Evolutionary conservation across 2,329 filamentous ascomycete genomes (phyloP).

Genomic region (Fusarium hainanense): DNA sequence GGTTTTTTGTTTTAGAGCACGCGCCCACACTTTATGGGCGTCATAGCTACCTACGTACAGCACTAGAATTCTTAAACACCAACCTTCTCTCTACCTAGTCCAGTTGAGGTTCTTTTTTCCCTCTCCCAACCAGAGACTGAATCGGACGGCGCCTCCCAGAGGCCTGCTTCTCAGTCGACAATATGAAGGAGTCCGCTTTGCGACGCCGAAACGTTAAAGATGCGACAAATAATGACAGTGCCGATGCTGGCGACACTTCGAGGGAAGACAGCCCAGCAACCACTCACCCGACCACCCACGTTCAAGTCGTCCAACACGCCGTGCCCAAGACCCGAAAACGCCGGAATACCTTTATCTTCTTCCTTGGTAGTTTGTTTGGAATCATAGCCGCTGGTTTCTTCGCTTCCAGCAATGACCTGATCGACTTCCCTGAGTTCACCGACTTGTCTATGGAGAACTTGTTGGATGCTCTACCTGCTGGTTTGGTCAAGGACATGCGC

Average conservation of each 20-base stretch:
- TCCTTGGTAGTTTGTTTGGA: constrained; percentile 89
- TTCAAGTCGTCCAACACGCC: constrained; percentile 58
- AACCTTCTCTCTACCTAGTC: constrained; percentile 9
- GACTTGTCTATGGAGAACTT: constrained; percentile 87
- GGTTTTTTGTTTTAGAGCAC: constrained; percentile 37
- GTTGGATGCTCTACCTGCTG: constrained; percentile 87
- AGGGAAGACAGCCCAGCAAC: constrained; percentile 45
- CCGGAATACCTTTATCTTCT: constrained; percentile 83
- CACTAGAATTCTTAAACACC: constrained; percentile 7
- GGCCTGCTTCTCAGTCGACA: constrained; percentile 27
- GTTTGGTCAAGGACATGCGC: constrained; percentile 85
- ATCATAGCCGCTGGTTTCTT: constrained; percentile 91
- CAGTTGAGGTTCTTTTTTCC: neutral
- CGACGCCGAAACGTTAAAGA: constrained; percentile 48
- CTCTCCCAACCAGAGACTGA: constrained; percentile 17
- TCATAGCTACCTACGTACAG: constrained; percentile 42
- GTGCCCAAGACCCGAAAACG: constrained; percentile 71
- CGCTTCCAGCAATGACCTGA: constrained; percentile 87
- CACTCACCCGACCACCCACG: constrained; percentile 46
- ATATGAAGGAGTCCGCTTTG: constrained; percentile 51
- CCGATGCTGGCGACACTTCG: constrained; percentile 38
- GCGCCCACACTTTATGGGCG: constrained; percentile 35
- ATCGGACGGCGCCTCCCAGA: constrained; percentile 30
- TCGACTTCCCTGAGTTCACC: constrained; percentile 76
- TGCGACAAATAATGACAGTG: constrained; percentile 20